These are phyloP conservation scores for Canariomyces notabilis DNA, from an alignment of 2,329 filamentous ascomycete genomes.

Conservation along the genomic window DNA sequence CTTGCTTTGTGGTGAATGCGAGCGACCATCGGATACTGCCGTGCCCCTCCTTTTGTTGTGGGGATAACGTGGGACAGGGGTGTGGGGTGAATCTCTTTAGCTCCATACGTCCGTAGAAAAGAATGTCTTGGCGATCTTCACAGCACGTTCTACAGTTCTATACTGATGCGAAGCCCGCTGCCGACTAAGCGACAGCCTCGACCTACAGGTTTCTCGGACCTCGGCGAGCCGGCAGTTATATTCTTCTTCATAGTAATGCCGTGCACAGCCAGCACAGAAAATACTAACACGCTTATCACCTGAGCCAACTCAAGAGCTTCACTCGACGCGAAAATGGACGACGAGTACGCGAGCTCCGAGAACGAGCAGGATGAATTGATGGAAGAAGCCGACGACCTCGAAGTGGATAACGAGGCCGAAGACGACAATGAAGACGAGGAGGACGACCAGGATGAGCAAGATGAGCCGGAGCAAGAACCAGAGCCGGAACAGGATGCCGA, in stretches of 20 bases:
- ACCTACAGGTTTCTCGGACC: neutral
- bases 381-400: conserved; percentile 40
- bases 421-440: conserved; percentile 44
- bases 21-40: too few species aligned
- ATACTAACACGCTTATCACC: neutral
- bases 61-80: too few species aligned
- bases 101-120: too few species aligned
- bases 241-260: neutral
- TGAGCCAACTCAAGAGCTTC: neutral
- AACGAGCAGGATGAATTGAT: conserved; percentile 55
- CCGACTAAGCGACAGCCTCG: too few species aligned
- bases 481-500: conserved; percentile 32
- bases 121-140: too few species aligned
- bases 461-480: conserved; percentile 25
- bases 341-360: conserved; percentile 39
- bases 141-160: too few species aligned
- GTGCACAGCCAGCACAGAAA: neutral
- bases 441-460: conserved; percentile 30
- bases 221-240: too few species aligned
- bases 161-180: too few species aligned
- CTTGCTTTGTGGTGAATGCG: too few species aligned
- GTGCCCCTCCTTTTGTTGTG: too few species aligned
- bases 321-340: conserved; percentile 33
- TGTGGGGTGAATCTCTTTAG: too few species aligned
- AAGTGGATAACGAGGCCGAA: conserved; percentile 37